Percentiles rank a stretch among this genome's conserved stretches.
Conservation (phyloP, 2,329 filamentous ascomycete genomes). For the Xylaria digitata region DNA sequence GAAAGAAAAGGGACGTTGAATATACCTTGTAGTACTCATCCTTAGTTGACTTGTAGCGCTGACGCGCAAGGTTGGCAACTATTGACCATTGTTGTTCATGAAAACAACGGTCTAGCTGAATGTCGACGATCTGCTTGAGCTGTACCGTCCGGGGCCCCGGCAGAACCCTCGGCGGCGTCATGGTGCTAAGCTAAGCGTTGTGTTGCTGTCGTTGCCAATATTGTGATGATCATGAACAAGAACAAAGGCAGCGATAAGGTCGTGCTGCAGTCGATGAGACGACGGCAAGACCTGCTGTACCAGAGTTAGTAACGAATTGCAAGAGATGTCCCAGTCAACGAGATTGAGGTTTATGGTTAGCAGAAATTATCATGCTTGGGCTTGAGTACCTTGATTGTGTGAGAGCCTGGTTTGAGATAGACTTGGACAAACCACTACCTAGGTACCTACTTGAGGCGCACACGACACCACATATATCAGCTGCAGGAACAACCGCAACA, state of each 20-base stretch:
- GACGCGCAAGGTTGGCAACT: constrained; percentile 64
- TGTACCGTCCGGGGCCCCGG: constrained; percentile 9
- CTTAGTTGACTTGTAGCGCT: constrained; percentile 60
- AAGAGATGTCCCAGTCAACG: neutral
- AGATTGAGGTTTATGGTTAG: neutral
- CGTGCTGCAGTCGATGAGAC: neutral
- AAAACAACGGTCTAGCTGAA: constrained; percentile 63
- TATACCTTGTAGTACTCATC: constrained; percentile 66
- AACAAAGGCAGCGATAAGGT: neutral
- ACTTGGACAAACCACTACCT: no score
- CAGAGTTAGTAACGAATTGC: neutral
- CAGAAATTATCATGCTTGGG: neutral
- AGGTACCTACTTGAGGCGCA: no score
- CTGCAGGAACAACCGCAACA: no score
- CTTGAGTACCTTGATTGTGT: neutral
- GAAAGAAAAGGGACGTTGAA: constrained; percentile 42
- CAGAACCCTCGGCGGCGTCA: constrained; percentile 11
- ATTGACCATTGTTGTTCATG: constrained; percentile 64
- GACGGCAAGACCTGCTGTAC: neutral
- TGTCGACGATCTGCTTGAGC: constrained; percentile 33
- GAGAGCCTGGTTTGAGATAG: no score
- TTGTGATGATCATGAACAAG: neutral
- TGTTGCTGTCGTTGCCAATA: neutral
- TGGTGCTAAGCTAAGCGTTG: neutral
- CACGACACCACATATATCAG: no score